Percentiles rank a stretch among this genome's conserved stretches.
These are phyloP conservation scores for Pseudevernia furfuracea DNA, from an alignment of 495 filamentous ascomycete species.

Conservation along the genomic window DNA sequence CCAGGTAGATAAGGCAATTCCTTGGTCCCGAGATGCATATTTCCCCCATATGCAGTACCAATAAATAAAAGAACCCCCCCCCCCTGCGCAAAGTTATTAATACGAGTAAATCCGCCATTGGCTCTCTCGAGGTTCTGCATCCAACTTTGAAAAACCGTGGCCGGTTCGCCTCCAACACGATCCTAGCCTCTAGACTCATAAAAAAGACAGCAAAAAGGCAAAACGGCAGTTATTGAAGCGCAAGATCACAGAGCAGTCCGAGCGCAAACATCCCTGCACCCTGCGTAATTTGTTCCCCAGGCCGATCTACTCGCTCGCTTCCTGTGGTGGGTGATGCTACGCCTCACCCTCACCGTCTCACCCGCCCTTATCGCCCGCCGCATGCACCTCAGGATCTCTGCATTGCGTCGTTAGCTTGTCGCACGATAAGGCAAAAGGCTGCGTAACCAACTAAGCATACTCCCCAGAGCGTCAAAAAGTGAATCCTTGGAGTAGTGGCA, in stretches of 20 bases:
- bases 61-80: neutral
- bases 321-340: neutral
- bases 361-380: conserved; percentile 16
- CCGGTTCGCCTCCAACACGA: neutral
- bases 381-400: neutral
- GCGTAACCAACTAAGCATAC: neutral
- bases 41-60: neutral
- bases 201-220: too few relatives aligned
- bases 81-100: neutral
- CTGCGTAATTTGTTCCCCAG: neutral
- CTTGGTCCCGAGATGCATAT: neutral
- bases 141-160: neutral
- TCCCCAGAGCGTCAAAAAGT: neutral
- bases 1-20: neutral
- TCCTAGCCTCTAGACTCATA: too few relatives aligned
- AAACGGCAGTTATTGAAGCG: too few relatives aligned
- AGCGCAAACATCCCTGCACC: neutral
- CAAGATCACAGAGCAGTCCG: conserved; percentile 11
- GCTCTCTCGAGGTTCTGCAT: neutral
- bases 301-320: conserved; percentile 11
- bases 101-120: neutral
- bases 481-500: neutral
- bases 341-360: conserved; percentile 15
- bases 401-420: neutral
- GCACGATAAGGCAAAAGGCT: neutral